These are phyloP conservation scores for Entrophospora sp. DNA, from an alignment of 192 early-diverging fungal genomes.

Conservation along the genomic window DNA sequence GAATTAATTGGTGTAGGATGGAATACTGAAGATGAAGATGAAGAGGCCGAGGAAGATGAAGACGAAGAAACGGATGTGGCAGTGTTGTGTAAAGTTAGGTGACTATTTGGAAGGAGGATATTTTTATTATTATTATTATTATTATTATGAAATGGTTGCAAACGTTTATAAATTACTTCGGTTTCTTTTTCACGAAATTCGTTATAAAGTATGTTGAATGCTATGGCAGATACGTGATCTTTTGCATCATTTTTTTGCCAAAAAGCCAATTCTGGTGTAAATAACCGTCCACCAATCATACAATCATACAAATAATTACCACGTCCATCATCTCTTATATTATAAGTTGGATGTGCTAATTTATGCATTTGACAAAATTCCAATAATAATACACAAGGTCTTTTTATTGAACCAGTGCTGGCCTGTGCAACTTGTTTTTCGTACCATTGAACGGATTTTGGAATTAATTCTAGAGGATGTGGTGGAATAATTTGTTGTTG, in stretches of 20 bases:
- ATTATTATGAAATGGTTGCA: no score
- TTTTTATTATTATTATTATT: no score
- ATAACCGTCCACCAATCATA: background rate
- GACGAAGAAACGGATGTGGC: no score
- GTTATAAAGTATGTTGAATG: background rate
- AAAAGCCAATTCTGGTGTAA: background rate
- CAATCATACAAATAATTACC: slow-evolving; percentile 7
- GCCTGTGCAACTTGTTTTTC: background rate
- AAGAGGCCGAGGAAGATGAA: no score
- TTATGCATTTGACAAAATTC: slow-evolving; percentile 16
- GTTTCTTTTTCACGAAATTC: background rate
- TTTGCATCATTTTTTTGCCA: slow-evolving; percentile 11
- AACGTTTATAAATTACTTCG: no score
- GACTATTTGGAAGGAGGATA: no score
- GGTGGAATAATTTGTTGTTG: background rate
- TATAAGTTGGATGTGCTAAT: slow-evolving; percentile 4
- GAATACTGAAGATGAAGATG: no score
- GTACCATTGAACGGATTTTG: background rate
- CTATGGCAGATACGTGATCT: background rate
- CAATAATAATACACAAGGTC: background rate
- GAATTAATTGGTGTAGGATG: no score
- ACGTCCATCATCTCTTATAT: background rate
- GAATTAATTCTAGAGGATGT: background rate
- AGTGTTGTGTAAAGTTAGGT: no score
- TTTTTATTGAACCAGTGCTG: background rate